These are phyloP conservation scores for Dalechampia spathulata DNA, from an alignment of 441 rosid genomes.

Conservation along the genomic window DNA sequence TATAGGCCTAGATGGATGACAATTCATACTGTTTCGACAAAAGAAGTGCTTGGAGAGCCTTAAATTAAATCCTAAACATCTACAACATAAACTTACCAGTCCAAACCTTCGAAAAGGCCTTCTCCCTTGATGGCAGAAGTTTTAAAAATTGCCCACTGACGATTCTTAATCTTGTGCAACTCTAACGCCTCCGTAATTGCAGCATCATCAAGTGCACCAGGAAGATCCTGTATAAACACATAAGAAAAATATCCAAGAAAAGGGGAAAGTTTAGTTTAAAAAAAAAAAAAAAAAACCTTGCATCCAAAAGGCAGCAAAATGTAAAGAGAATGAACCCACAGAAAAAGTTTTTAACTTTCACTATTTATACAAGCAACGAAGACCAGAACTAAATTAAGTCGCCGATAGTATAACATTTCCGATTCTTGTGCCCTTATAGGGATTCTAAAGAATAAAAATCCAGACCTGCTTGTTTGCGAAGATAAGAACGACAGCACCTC, in stretches of 20 bases:
- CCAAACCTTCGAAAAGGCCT: slow-evolving; percentile 63
- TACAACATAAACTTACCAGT: slow-evolving; percentile 42
- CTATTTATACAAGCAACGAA: background rate
- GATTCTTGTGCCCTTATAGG: background rate
- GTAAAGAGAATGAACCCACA: too few species aligned
- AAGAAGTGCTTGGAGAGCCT: background rate
- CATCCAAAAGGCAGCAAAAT: background rate
- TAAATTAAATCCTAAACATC: background rate
- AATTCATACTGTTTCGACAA: background rate
- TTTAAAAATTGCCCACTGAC: slow-evolving; percentile 50
- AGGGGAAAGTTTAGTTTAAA: background rate
- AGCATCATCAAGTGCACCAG: slow-evolving; percentile 85
- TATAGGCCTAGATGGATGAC: background rate
- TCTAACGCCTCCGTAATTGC: slow-evolving; percentile 80
- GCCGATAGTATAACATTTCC: background rate
- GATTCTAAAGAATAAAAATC: background rate
- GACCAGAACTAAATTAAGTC: background rate
- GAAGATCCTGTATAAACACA: slow-evolving; percentile 63
- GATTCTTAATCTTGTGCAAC: slow-evolving; percentile 58
- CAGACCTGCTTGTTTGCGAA: slow-evolving; percentile 90
- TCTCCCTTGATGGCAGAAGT: slow-evolving; percentile 61
- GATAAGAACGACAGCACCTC: slow-evolving; percentile 67
- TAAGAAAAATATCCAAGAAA: background rate
- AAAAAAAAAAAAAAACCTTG: background rate
- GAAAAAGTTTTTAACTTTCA: too few species aligned